Evolutionary conservation across 352 stramenopile genomes (phyloP).

Genomic region (Phytopythium kandeliae): DNA sequence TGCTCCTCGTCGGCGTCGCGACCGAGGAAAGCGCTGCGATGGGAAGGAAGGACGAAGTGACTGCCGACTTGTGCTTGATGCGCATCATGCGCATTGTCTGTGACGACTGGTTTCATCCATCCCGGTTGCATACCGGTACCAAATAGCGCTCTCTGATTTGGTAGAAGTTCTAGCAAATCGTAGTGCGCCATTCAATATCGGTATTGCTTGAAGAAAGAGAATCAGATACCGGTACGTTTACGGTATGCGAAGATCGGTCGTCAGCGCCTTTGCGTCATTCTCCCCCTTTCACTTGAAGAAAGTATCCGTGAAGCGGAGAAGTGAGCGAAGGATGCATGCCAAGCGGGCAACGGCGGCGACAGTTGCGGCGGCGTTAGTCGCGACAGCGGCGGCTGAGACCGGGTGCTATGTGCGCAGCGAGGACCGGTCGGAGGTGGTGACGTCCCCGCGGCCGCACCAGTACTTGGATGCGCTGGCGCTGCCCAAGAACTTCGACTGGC

Average conservation of each 20-base stretch:
- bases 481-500: conserved; percentile 94
- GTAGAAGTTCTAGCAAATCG: no score
- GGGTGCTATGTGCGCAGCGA: conserved; percentile 69
- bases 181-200: no score
- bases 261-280: no score
- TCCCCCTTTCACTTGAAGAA: conserved; percentile 10
- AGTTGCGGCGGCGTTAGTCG: conserved; percentile 6
- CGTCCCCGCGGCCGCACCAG: conserved; percentile 57
- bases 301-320: conserved; percentile 4
- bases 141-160: no score
- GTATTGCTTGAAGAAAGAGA: background rate
- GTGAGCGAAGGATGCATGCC: conserved; percentile 13
- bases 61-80: no score
- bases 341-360: background rate
- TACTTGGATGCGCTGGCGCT: conserved; percentile 63
- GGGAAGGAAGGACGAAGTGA: background rate
- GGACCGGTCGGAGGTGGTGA: conserved; percentile 63
- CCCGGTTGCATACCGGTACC: no score
- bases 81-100: no score
- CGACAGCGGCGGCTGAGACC: conserved; percentile 11
- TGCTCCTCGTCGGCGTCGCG: background rate
- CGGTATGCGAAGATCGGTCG: no score
- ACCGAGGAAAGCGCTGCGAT: background rate
- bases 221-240: conserved; percentile 1
- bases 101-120: no score